These are phyloP conservation scores for Phoenix roebelenii DNA, from an alignment of 176 grass and related monocot species.

Conservation along the genomic window DNA sequence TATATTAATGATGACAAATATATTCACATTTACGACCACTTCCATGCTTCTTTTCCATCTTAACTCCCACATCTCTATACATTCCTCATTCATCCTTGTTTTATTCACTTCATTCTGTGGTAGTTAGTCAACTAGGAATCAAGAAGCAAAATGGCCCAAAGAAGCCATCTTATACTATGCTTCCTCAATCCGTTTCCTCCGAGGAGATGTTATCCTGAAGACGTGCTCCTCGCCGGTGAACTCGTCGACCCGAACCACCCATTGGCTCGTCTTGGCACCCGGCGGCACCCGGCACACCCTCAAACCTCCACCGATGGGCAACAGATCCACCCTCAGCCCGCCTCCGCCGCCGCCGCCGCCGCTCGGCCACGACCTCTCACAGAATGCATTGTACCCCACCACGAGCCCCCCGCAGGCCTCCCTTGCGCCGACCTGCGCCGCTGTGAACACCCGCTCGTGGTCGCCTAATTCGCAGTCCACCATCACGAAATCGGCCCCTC, in stretches of 20 bases:
- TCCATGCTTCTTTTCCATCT: too few species aligned
- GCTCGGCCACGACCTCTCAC: neutral
- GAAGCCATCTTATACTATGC: too few species aligned
- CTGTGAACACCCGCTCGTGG: conserved; percentile 1
- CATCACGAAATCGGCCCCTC: conserved; percentile 18
- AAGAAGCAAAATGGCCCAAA: too few species aligned
- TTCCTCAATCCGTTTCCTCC: conserved; percentile 15
- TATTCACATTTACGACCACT: too few species aligned
- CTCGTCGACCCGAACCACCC: conserved; percentile 21
- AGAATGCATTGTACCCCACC: conserved; percentile 2
- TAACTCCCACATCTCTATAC: too few species aligned
- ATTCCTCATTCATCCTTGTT: too few species aligned
- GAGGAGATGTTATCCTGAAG: conserved; percentile 15
- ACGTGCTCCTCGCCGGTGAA: conserved; percentile 24
- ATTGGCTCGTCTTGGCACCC: neutral
- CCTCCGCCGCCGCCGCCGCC: neutral
- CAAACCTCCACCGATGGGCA: conserved; percentile 18
- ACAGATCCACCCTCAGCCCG: conserved; percentile 3
- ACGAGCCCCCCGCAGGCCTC: conserved; percentile 11
- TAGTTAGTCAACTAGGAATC: too few species aligned
- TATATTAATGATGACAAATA: too few species aligned
- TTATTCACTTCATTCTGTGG: too few species aligned
- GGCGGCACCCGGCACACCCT: conserved; percentile 15
- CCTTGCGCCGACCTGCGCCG: conserved; percentile 3
- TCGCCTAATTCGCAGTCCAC: conserved; percentile 7